Base-by-base conservation (phyloP, 2,329 filamentous ascomycete genomes). In the Cladophialophora psammophila region DNA sequence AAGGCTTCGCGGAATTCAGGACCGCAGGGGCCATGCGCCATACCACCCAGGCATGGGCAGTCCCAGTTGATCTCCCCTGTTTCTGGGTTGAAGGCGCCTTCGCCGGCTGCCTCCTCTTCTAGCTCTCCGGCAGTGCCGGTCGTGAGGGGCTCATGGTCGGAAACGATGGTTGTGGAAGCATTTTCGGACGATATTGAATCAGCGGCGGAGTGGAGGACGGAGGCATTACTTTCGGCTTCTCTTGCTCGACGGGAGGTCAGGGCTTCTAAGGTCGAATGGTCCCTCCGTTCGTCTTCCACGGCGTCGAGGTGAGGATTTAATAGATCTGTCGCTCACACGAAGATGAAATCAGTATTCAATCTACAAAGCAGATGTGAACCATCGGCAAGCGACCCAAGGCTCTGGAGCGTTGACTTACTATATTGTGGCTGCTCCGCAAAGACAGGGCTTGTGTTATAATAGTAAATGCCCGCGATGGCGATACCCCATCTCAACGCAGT, bases 21-120 rank as follows among this genome's bases (percentile, higher is more conserved):
- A 56, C 95, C 95, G 78, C 95, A 99, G 62, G 95, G 95, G 0
- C 95, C 95, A 76, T 97, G 83, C 7, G 95, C 95, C 95, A 99
- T 99, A 61, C 95, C 95, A 57, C 95, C 95, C 38, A 99, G 83
- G 79, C 95, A 99, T 15, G 95, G 95, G 80, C 95, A 99, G 78
- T 98, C 95, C 95, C 95, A 99, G 85, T 99, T 99, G 82, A 99
- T 99, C 86, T 99, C 95, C 73, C 95, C 95, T 9, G 95, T 99
- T 83, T 98, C 95, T 2, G 94, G 93, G 80, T 99, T 96, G 83
- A 98, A 99, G 0, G 95, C 95, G 64, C 93, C 95, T 80, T 98
- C 89, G 77, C 94, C 89, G 69, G 83, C 87, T 5, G 93, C 93
- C 79, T 97, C 93, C 67, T 92, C 88, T 78, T 97, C 91, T 13